Conservation (phyloP, 345 rosid species). For the Aquilaria sinensis region DNA sequence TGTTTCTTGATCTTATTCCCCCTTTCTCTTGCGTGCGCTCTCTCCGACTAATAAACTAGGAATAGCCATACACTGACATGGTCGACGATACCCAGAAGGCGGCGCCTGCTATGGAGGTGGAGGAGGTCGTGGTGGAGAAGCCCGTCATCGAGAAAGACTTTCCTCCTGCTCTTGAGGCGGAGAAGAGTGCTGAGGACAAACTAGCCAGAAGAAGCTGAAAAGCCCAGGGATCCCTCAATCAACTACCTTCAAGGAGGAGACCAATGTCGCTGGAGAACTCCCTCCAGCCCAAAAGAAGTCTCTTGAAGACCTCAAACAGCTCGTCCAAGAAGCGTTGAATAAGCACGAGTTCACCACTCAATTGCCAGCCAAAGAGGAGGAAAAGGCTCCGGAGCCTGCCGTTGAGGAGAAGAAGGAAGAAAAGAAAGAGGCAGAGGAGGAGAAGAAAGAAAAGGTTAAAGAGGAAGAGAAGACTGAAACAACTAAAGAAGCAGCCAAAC, state of each 20-base stretch:
- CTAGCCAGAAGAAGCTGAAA: conserved; percentile 7
- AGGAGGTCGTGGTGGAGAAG: conserved; percentile 21
- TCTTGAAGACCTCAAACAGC: conserved; percentile 47
- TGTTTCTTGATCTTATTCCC: no score
- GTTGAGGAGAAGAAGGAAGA: conserved; percentile 14
- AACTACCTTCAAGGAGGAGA: conserved; percentile 64
- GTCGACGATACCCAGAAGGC: conserved; percentile 18
- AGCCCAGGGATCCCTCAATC: conserved; percentile 22
- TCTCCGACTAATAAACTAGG: no score
- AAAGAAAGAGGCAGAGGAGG: conserved; percentile 7
- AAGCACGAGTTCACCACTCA: conserved; percentile 44
- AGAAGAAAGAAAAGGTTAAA: conserved; percentile 16
- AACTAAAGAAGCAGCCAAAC: conserved; percentile 16
- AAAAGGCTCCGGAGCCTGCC: conserved; percentile 2
- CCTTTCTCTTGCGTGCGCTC: no score
- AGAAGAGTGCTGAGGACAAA: conserved; percentile 27
- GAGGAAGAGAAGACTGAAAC: conserved; percentile 3
- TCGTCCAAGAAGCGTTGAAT: conserved; percentile 52
- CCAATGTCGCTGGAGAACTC: conserved; percentile 47
- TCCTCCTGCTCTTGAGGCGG: conserved; percentile 20
- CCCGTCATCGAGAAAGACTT: conserved; percentile 24
- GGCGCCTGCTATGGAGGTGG: conserved; percentile 4
- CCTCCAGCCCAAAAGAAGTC: conserved; percentile 53
- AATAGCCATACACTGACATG: no score
- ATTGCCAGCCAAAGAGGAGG: conserved; percentile 25